A percentile compares a stretch with the other conserved stretches of the same genome.
Conservation (phyloP, 306 rosid species). For the Castanospermum australe region DNA sequence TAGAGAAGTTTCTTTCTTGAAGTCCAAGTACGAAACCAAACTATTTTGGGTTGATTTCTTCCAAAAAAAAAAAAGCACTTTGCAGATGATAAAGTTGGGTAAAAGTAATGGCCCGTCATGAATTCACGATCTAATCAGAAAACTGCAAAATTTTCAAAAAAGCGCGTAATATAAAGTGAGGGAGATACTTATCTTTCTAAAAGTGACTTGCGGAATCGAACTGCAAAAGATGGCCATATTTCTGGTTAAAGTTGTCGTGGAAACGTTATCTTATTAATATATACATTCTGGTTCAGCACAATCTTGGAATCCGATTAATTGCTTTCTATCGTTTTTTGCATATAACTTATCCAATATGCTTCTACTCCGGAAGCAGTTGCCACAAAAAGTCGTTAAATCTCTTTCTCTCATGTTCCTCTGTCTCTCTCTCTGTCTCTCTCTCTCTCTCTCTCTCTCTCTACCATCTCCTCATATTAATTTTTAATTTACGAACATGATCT, state of each 20-base stretch:
- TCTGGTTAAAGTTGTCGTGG: slow-evolving; percentile 24
- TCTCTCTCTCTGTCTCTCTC: background rate
- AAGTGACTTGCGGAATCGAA: slow-evolving; percentile 51
- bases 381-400: background rate
- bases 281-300: slow-evolving; percentile 17
- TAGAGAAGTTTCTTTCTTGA: slow-evolving; percentile 15
- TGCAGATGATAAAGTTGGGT: slow-evolving; percentile 25
- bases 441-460: background rate
- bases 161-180: slow-evolving; percentile 45
- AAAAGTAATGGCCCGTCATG: slow-evolving; percentile 29
- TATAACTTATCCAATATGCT: background rate
- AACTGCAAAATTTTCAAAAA: slow-evolving; percentile 45
- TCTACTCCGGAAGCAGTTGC: slow-evolving; percentile 28
- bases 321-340: background rate
- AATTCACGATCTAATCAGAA: slow-evolving; percentile 33
- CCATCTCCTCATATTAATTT: background rate
- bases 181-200: slow-evolving; percentile 45
- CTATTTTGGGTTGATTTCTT: slow-evolving; percentile 27
- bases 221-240: slow-evolving; percentile 29
- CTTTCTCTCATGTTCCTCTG: background rate
- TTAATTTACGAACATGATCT: background rate
- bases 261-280: slow-evolving; percentile 19
- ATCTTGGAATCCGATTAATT: slow-evolving; percentile 28
- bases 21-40: slow-evolving; percentile 17
- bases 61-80: slow-evolving; percentile 37